Evolutionary conservation across 441 rosid genomes (phyloP).

Genomic region (Aleurites moluccanus): DNA sequence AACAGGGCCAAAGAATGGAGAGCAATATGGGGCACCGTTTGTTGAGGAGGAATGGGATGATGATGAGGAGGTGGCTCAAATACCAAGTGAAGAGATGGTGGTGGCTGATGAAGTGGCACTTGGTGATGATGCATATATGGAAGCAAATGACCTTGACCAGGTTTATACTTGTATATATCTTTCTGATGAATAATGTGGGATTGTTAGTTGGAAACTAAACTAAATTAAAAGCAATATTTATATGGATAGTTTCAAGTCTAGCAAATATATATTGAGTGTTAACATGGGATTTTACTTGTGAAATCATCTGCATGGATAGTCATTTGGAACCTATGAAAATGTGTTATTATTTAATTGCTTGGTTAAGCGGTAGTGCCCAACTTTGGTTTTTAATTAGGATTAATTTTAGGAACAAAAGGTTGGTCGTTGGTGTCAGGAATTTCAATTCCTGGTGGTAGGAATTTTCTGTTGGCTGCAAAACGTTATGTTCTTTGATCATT

Average conservation of each 20-base stretch:
- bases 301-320: no score
- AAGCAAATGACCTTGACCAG: constrained; percentile 64
- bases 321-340: background rate
- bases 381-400: background rate
- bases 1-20: constrained; percentile 96
- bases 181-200: constrained; percentile 2
- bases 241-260: background rate
- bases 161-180: constrained; percentile 34
- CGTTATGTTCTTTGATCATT: background rate
- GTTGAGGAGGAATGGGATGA: constrained; percentile 97
- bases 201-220: background rate
- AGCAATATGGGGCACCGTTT: constrained; percentile 96
- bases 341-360: background rate
- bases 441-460: background rate
- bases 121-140: constrained; percentile 56
- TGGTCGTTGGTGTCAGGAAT: background rate
- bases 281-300: no score
- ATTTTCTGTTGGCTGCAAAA: background rate
- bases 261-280: background rate
- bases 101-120: constrained; percentile 38
- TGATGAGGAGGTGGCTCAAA: constrained; percentile 46
- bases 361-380: background rate
- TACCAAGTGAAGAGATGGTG: constrained; percentile 53
- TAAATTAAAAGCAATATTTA: background rate
- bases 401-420: background rate